Conservation (phyloP, 2,329 filamentous ascomycete genomes). For the Lachnum nothofagi region DNA sequence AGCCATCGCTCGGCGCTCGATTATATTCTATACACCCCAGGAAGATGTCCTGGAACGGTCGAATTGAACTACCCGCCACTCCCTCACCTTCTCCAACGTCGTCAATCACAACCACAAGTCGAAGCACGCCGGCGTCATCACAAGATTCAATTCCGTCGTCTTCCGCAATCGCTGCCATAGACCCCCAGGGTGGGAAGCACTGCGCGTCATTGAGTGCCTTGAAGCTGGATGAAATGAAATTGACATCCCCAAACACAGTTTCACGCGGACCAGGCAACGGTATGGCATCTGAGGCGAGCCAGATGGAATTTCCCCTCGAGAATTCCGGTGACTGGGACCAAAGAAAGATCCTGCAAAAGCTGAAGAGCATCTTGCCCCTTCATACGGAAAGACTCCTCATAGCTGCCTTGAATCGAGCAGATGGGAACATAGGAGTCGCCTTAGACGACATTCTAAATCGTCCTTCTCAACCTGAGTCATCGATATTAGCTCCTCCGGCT, state of each 20-base stretch:
- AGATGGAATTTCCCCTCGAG: neutral
- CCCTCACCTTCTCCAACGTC: neutral
- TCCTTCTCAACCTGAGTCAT: no score
- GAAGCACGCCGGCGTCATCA: neutral
- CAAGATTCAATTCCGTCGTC: neutral
- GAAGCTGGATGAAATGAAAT: neutral
- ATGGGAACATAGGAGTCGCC: no score
- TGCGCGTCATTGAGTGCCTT: neutral
- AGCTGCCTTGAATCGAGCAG: no score
- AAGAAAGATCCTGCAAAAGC: neutral
- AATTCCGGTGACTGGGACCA: no score
- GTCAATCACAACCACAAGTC: neutral
- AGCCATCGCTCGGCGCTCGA: no score
- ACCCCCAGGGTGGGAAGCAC: neutral
- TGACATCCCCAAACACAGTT: neutral
- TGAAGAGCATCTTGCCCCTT: neutral
- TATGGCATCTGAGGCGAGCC: neutral
- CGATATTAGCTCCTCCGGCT: no score
- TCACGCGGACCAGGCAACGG: neutral
- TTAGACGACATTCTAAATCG: no score
- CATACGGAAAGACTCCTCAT: neutral
- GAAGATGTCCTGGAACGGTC: no score
- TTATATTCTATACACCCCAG: no score
- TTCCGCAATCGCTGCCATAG: neutral
- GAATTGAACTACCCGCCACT: no score